Percentiles rank a stretch among this genome's conserved stretches.
Conservation (phyloP, 257 asterid species). For the Misopates orontium region DNA sequence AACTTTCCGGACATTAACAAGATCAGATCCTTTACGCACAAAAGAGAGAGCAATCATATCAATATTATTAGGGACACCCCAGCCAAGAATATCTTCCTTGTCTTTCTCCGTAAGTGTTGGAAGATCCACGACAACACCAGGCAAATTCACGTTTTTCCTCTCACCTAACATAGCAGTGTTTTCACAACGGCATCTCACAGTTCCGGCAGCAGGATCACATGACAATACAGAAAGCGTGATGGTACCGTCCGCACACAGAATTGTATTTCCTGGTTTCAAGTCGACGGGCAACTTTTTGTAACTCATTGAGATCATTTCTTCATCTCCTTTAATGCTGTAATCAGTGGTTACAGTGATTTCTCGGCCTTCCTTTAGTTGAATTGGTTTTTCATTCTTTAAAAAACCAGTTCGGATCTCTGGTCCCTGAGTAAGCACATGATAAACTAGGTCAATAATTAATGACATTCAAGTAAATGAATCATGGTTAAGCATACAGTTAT, state of each 20-base stretch:
- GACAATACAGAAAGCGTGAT: conserved; percentile 69
- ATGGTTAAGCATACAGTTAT: too few species aligned
- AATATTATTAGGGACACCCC: conserved; percentile 88
- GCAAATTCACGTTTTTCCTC: conserved; percentile 82
- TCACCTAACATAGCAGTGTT: conserved; percentile 81
- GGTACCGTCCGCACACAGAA: conserved; percentile 84
- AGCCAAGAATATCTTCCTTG: conserved; percentile 72
- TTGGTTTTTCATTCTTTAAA: conserved; percentile 65
- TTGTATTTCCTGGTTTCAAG: conserved; percentile 69
- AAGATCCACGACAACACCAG: conserved; percentile 86
- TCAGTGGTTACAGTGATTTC: conserved; percentile 73
- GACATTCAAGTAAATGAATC: too few species aligned
- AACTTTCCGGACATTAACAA: conserved; percentile 74
- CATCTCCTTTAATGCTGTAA: conserved; percentile 75
- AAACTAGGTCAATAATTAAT: too few species aligned
- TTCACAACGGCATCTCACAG: conserved; percentile 74
- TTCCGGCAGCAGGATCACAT: conserved; percentile 61
- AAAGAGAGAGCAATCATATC: conserved; percentile 91
- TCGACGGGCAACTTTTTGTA: conserved; percentile 68
- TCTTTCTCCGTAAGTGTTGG: conserved; percentile 89
- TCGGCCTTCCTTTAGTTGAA: conserved; percentile 72
- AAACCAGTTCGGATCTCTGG: conserved; percentile 93
- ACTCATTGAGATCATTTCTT: conserved; percentile 66
- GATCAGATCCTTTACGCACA: conserved; percentile 89
- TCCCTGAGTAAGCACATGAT: conserved; percentile 39